Evolutionary conservation across 1,139 yeast species (phyloP).

Genomic region (Blastobotrys illinoisensis): DNA sequence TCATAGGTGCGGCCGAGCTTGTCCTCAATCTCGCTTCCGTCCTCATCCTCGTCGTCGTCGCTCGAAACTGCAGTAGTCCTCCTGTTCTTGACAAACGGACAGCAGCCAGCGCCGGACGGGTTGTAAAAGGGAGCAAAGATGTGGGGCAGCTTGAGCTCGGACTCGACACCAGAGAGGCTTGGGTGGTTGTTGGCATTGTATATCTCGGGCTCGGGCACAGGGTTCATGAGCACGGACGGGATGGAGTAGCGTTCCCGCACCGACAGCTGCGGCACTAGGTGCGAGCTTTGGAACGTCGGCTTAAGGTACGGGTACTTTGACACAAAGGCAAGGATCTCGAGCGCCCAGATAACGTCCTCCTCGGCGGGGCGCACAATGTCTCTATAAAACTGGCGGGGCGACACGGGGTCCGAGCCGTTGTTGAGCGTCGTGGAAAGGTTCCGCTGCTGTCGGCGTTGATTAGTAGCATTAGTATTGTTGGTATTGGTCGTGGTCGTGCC

Average conservation of each 20-base stretch:
- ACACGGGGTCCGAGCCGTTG: not conserved
- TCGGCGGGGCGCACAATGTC: conserved; percentile 82
- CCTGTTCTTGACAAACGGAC: conserved; percentile 1
- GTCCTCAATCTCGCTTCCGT: not conserved
- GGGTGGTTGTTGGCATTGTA: not conserved
- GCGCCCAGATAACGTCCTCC: conserved; percentile 90
- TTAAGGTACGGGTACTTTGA: conserved; percentile 85
- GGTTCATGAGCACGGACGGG: conserved; percentile 19
- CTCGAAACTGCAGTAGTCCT: not conserved
- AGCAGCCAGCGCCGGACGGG: conserved; percentile 1
- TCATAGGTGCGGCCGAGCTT: not conserved
- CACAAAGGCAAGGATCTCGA: conserved; percentile 85
- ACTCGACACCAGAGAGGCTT: not conserved
- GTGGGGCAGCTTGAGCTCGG: not conserved
- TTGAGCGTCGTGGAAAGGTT: not conserved
- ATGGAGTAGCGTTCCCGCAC: conserved; percentile 25
- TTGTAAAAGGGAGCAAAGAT: not conserved
- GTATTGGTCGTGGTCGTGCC: not conserved
- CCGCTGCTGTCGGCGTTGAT: conserved; percentile 3
- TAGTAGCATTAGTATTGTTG: not conserved
- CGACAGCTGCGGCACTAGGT: conserved; percentile 44
- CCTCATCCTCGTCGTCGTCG: not conserved
- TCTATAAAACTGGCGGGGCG: conserved; percentile 33
- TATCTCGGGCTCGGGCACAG: not conserved
- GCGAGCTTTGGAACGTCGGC: conserved; percentile 66